Evolutionary conservation across 345 rosid species (phyloP).

Genomic region (Chamaenerion angustifolium): DNA sequence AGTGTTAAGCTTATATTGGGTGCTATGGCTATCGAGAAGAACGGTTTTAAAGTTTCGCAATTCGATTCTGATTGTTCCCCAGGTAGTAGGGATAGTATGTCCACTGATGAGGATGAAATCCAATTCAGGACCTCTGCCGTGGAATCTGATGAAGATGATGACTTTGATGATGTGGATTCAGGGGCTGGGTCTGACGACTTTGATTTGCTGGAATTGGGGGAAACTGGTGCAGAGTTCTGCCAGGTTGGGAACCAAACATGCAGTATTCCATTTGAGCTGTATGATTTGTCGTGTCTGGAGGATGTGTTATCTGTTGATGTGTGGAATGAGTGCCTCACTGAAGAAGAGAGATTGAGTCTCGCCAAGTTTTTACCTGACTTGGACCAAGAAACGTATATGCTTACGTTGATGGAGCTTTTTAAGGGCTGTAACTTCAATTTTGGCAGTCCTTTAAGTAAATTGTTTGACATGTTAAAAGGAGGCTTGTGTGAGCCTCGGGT

Average conservation of each 20-base stretch:
- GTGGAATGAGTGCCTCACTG: slow-evolving; percentile 81
- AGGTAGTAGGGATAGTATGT: slow-evolving; percentile 53
- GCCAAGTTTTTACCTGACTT: slow-evolving; percentile 63
- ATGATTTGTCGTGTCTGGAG: slow-evolving; percentile 63
- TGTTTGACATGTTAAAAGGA: slow-evolving; percentile 85
- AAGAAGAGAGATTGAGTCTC: slow-evolving; percentile 68
- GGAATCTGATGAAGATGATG: slow-evolving; percentile 57
- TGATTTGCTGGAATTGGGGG: slow-evolving; percentile 87
- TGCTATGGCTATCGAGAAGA: slow-evolving; percentile 95
- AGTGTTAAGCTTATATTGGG: background rate
- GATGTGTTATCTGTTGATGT: slow-evolving; percentile 79
- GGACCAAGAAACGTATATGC: slow-evolving; percentile 59
- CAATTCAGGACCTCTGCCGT: slow-evolving; percentile 34
- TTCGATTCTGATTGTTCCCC: slow-evolving; percentile 78
- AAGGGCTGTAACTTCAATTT: slow-evolving; percentile 72
- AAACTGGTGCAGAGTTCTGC: slow-evolving; percentile 79
- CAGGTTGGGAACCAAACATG: slow-evolving; percentile 75
- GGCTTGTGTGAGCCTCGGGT: slow-evolving; percentile 94
- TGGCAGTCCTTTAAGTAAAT: slow-evolving; percentile 64
- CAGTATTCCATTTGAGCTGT: slow-evolving; percentile 73
- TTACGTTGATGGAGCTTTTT: slow-evolving; percentile 65
- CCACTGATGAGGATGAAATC: slow-evolving; percentile 64
- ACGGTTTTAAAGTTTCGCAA: slow-evolving; percentile 57
- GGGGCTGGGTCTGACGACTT: slow-evolving; percentile 98
- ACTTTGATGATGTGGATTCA: slow-evolving; percentile 80